Base-by-base conservation (phyloP, 1,139 yeast species). In the Saccharomycopsis hybrid region DNA sequence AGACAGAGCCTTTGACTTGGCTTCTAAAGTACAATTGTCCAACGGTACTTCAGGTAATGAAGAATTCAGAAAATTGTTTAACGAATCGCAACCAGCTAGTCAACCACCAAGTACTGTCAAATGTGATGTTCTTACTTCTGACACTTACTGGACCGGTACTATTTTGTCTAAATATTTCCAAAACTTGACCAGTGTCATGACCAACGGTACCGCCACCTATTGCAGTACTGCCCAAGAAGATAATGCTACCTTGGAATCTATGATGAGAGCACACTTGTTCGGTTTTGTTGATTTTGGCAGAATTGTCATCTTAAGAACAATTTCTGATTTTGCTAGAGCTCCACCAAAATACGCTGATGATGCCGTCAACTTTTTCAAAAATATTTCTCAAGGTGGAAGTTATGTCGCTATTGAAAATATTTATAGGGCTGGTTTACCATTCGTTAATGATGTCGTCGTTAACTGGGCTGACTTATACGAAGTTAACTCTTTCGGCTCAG, bases 211-310 rank as follows among this genome's bases (percentile, higher is more conserved):
- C 44, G 83, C 79, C 29, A 67, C 65, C 32, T 81, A 79, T 67
- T 78, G 85, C 63, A 63, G 81, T 33, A 77, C 84, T 46, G 85
- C 83, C 50, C 85, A 80, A 64, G 87, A 81, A 64, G 86, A 81
- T 62, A 78, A 80, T 60, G 86, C 86, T 35, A 71, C 82, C 11
- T 72, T 80, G 59, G 84, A 80, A 62, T 78, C 80, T 2, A 65
- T 80, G 54, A 61, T 77, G 41, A 75, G 87, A 66, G 71, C 76
- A 60, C 76, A 77, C 56, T 68, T 67, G 55, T 68, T 68, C 58
- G 84, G 82, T 24, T 68, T 79, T 55, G 77, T 76, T 47, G 82
- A 78, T 61, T 80, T 65, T 62, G 68, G 72, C 55, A 73, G 85
- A 65, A 69, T 81, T 53, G 77, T 80, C 32, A 70, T 80, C 31